Evolutionary conservation across 2,329 filamentous ascomycete species (phyloP).

Genomic region (Aspergillus chevalieri): DNA sequence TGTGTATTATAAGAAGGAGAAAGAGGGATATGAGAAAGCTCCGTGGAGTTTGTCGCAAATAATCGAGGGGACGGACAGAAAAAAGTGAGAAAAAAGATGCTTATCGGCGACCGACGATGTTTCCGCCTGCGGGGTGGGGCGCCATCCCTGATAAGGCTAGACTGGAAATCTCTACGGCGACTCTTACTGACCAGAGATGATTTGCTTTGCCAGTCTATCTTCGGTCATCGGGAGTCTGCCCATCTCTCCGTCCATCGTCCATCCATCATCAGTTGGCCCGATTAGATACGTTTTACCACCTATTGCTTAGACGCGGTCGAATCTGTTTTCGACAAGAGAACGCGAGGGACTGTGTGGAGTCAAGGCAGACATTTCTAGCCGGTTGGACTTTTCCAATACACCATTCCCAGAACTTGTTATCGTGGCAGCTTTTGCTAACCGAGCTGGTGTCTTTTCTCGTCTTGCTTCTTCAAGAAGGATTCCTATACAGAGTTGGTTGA

Average conservation of each 20-base stretch:
- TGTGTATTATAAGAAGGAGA: neutral
- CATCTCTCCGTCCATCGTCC: no score
- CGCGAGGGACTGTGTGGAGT: constrained; percentile 18
- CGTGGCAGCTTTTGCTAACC: constrained; percentile 34
- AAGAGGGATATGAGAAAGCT: neutral
- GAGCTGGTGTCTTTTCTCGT: constrained; percentile 11
- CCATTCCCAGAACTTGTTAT: constrained; percentile 17
- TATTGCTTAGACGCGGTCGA: no score
- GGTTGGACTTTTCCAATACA: constrained; percentile 39
- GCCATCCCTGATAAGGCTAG: constrained; percentile 13
- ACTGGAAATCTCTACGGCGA: constrained; percentile 10
- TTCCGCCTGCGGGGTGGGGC: constrained; percentile 11
- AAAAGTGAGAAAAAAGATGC: constrained; percentile 8
- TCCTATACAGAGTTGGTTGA: neutral
- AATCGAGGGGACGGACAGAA: constrained; percentile 6
- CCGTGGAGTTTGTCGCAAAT: neutral
- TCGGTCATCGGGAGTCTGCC: no score
- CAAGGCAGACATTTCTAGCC: constrained; percentile 29
- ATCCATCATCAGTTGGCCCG: no score
- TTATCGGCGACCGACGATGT: constrained; percentile 15
- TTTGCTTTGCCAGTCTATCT: no score
- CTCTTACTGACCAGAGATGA: neutral
- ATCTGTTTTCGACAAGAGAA: no score
- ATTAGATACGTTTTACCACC: no score
- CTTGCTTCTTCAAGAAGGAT: constrained; percentile 18